Conservation (phyloP, 495 filamentous ascomycete genomes). For the Astrothelium macrocarpum region DNA sequence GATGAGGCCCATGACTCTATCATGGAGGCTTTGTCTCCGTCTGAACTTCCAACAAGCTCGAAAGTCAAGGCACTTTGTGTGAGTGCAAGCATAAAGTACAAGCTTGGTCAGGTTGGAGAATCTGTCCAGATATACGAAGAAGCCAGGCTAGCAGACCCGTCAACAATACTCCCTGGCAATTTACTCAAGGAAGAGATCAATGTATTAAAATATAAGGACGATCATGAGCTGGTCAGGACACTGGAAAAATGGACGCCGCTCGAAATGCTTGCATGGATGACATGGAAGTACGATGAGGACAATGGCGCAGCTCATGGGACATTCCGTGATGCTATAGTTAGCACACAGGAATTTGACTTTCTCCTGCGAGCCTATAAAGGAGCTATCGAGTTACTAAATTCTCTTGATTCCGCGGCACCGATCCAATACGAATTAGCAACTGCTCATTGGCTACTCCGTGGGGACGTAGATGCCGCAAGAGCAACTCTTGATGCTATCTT, state of each 20-base stretch:
- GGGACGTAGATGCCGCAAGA: slow-evolving; percentile 12
- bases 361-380: slow-evolving; percentile 12
- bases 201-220: slow-evolving; percentile 1
- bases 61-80: slow-evolving; percentile 9
- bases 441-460: background rate
- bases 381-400: slow-evolving; percentile 12
- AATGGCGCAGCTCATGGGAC: background rate
- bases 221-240: slow-evolving; percentile 6
- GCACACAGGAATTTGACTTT: slow-evolving; percentile 7
- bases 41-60: background rate
- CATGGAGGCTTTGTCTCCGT: background rate
- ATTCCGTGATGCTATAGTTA: slow-evolving; percentile 6
- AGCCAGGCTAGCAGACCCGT: slow-evolving; percentile 13
- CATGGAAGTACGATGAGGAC: slow-evolving; percentile 12
- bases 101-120: background rate
- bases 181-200: slow-evolving; percentile 9
- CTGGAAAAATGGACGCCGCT: slow-evolving; percentile 15
- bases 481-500: slow-evolving; percentile 15
- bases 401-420: slow-evolving; percentile 15
- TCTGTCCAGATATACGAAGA: slow-evolving; percentile 11
- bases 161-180: slow-evolving; percentile 5
- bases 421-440: slow-evolving; percentile 12
- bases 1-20: background rate
- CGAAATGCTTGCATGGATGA: slow-evolving; percentile 16
- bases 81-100: slow-evolving; percentile 9